Evolutionary conservation across 441 rosid genomes (phyloP).

Genomic region (Kokia cookei): DNA sequence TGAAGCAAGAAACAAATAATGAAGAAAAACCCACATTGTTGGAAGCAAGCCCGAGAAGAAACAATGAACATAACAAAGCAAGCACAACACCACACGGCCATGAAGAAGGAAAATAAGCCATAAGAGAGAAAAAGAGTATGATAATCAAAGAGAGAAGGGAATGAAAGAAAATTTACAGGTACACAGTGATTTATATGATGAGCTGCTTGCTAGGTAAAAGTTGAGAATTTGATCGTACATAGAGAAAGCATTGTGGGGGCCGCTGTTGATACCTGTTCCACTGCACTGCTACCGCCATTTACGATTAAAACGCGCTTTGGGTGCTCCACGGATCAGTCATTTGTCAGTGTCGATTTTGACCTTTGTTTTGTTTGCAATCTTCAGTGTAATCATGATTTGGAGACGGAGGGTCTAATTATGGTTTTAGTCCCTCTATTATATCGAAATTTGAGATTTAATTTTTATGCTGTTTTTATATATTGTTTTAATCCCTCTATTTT

Average conservation of each 20-base stretch:
- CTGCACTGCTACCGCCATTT: neutral
- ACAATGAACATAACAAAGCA: constrained; percentile 14
- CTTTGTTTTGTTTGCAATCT: neutral
- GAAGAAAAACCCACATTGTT: constrained; percentile 28
- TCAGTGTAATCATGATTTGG: neutral
- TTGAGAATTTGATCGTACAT: neutral
- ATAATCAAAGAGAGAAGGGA: neutral
- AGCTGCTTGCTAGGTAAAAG: neutral
- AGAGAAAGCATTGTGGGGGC: neutral
- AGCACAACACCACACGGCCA: constrained; percentile 15
- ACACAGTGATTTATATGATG: neutral
- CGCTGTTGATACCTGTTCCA: neutral
- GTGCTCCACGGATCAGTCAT: neutral
- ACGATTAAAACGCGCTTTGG: neutral
- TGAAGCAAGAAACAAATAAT: neutral
- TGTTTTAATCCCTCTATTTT: too few species aligned
- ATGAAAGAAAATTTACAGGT: neutral
- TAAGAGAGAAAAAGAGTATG: constrained; percentile 1
- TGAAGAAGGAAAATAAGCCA: constrained; percentile 16
- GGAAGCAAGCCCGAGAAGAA: constrained; percentile 18
- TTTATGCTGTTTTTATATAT: too few species aligned
- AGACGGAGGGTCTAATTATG: neutral
- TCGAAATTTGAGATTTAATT: too few species aligned
- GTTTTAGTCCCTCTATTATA: too few species aligned
- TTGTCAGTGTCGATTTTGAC: neutral